Evolutionary conservation across 2,329 filamentous ascomycete genomes (phyloP), one percentile per base, ranked within the genome.

Genomic region (Phaeoacremonium minimum): DNA sequence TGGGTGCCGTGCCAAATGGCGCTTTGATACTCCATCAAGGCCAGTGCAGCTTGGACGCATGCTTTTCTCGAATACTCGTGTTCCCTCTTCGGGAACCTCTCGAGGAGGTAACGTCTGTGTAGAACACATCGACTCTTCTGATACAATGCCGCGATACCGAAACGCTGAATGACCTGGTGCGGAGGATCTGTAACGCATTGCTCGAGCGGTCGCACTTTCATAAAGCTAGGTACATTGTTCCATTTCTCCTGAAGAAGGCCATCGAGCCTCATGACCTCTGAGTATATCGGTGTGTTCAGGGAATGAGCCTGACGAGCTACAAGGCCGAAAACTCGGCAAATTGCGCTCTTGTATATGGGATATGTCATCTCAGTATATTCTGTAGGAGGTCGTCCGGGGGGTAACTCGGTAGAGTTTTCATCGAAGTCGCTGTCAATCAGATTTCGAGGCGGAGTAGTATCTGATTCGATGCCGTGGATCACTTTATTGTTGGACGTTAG

Each of bases 361-460:
- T 80, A 79, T 14, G 69, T 71, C 56, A 77, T 66, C 4, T 69
- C 61, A 0, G 82, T 85, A 35, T 77, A 72, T 43, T 85, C 78
- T 4, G 66, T 62, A n/a, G 61, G 49, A 2, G 80, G 76, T 14
- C 80, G 66, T 3, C 71, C 57, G 0, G 69, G 67, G 0, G 82
- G 82, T 28, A 86, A 56, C 30, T 67, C 66, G 18, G 58, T 57
- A 30, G 64, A 69, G 40, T 75, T 59, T 52, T 78, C 71, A 42
- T 68, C 66, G 45, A 85, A 82, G 50, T 86, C 81, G 19, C 78
- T 73, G 51, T 87, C 82, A 35, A 75, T 66, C 19, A 85, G 54
- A 52, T 85, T 85, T 19, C 68, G 64, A 13, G 81, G 81, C 15
- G 77, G 55, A 2, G 67, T 60, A 0, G 78, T 82, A 49, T 86